Conservation (phyloP, 2,329 filamentous ascomycete species). For the Diaporthe destruens region DNA sequence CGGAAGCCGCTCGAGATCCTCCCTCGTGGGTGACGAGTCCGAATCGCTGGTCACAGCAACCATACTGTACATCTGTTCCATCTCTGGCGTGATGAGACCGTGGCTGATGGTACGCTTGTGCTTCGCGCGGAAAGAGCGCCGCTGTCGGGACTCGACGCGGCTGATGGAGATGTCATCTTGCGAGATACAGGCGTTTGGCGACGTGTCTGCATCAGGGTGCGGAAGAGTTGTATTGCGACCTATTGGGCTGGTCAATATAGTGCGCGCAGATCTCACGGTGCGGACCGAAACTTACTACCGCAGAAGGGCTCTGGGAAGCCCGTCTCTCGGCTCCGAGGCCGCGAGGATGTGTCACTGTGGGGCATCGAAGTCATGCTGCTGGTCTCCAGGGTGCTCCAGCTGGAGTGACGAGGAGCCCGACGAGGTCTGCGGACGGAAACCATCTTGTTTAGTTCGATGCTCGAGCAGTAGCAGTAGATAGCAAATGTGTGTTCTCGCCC, state of each 20-base stretch:
- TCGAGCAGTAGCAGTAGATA: neutral
- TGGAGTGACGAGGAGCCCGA: constrained; percentile 34
- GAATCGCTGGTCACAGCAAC: constrained; percentile 45
- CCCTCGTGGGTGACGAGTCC: constrained; percentile 39
- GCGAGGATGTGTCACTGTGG: constrained; percentile 41
- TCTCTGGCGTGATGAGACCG: constrained; percentile 57
- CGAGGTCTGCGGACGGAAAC: constrained; percentile 38
- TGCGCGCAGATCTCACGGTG: neutral
- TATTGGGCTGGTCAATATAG: constrained; percentile 42
- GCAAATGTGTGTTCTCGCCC: neutral
- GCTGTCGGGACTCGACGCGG: constrained; percentile 57
- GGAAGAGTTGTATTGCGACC: constrained; percentile 71
- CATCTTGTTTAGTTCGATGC: constrained; percentile 39
- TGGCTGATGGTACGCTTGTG: constrained; percentile 61
- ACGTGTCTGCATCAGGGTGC: constrained; percentile 72
- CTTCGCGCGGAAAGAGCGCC: constrained; percentile 61
- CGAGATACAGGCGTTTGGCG: constrained; percentile 67
- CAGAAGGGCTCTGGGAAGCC: constrained; percentile 66
- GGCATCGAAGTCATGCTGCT: constrained; percentile 40
- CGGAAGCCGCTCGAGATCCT: constrained; percentile 41
- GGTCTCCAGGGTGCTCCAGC: constrained; percentile 35
- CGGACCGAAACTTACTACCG: constrained; percentile 53
- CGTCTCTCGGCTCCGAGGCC: constrained; percentile 54
- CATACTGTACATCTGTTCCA: constrained; percentile 51
- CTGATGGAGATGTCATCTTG: constrained; percentile 64